Base-by-base conservation (phyloP, 129 eudicot species). In the Chrysanthemum lavandulifolium region DNA sequence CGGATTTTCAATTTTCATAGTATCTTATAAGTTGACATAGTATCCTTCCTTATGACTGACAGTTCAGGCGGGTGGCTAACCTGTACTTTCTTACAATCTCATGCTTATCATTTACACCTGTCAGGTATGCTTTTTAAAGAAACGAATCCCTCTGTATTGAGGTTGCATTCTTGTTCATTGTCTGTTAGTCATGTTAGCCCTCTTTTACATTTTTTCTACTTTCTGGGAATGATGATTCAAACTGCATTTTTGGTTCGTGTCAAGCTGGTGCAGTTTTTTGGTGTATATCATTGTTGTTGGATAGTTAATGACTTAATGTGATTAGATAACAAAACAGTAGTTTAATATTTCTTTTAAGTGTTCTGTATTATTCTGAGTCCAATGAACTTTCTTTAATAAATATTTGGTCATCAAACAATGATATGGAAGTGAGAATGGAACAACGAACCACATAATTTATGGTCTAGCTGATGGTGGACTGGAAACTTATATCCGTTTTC, bases 31-130 rank as follows among this genome's bases (percentile, higher is more conserved):
- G 49, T 56, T 78, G 78, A 78, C 68, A 72, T 69, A 18, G 49
- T 56, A 31, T 57, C 64, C 52, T 62, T 76, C 69, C 76, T 74
- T 77, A 13, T 77, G 68, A 67, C 71, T 86, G 93, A 82, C 99
- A 94, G 99, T 90, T 94, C 89, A 94, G 97, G 84, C 90, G 99
- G 87, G 97, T 94, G 84, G 99, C 99, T 74, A 94, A 94, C 72
- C 85, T 87, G 53, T 94, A 94, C 88, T 94, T 94, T 76, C 97
- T 90, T 79, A 83, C 86, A 73, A 94, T 94, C 82, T 94, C 97
- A 76, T 86, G 92, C 68, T 84, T 90, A 80, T 94, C 97, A 27
- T 90, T 88, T 74, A 94, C 98, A 49, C 97, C 97, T 61, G 85
- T 90, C 73, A 94, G 98, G 98, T 94, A 82, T 77, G 83, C 36